Conservation (phyloP, 352 stramenopile genomes). For the Pythium rhizo-oryzae region DNA sequence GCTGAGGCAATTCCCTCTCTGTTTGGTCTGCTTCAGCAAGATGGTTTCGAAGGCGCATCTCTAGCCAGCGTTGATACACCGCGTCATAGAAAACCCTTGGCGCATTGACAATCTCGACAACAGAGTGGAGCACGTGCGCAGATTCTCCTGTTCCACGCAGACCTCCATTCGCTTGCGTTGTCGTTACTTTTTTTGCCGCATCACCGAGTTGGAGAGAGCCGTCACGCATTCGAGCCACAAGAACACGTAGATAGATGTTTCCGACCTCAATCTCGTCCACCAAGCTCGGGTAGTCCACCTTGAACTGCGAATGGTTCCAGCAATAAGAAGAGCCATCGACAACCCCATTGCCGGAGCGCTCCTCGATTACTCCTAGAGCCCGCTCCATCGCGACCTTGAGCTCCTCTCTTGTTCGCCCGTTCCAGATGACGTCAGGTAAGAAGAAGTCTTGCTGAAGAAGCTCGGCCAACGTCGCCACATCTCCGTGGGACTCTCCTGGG, state of each 20-base stretch:
- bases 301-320: slow-evolving; percentile 79
- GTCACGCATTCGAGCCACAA: slow-evolving; percentile 70
- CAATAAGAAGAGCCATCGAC: slow-evolving; percentile 6
- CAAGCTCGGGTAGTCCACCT: slow-evolving; percentile 65
- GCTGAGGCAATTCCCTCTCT: slow-evolving; percentile 12
- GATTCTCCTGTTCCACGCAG: slow-evolving; percentile 15
- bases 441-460: slow-evolving; percentile 75
- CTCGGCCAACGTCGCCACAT: slow-evolving; percentile 66
- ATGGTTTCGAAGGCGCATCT: slow-evolving; percentile 60
- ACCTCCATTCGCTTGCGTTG: not conserved
- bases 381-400: slow-evolving; percentile 40
- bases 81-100: slow-evolving; percentile 73
- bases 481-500: slow-evolving; percentile 62
- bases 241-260: slow-evolving; percentile 70
- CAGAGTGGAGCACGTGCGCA: slow-evolving; percentile 59
- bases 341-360: not conserved
- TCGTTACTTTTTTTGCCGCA: slow-evolving; percentile 39
- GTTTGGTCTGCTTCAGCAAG: slow-evolving; percentile 29
- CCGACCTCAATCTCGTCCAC: slow-evolving; percentile 65
- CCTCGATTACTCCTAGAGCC: slow-evolving; percentile 13
- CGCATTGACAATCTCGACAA: slow-evolving; percentile 65
- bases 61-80: slow-evolving; percentile 83
- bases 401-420: slow-evolving; percentile 54
- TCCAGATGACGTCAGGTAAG: slow-evolving; percentile 84
- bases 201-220: slow-evolving; percentile 63